A percentile compares a stretch with the other conserved stretches of the same genome.
Evolutionary conservation across 768 basidiomycete species (phyloP).

Genomic region (Lactifluus subvellereus): DNA sequence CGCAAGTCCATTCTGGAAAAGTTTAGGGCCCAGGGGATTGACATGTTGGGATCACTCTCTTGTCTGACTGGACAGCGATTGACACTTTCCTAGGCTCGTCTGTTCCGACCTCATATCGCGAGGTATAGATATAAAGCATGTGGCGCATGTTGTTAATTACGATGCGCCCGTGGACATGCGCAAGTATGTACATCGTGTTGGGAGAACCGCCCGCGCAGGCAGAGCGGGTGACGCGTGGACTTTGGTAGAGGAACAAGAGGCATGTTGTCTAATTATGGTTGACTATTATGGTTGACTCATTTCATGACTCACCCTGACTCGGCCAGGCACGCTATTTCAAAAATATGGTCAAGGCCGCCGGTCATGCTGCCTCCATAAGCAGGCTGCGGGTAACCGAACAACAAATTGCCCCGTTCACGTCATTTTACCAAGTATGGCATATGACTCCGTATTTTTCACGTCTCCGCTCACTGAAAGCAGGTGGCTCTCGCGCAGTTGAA

Average conservation of each 20-base stretch:
- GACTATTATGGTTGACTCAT: not conserved
- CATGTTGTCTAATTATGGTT: slow-evolving; percentile 26
- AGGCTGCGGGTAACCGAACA: slow-evolving; percentile 3
- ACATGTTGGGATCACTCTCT: slow-evolving; percentile 53
- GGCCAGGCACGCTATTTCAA: slow-evolving; percentile 24
- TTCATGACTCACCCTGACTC: not conserved
- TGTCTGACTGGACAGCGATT: slow-evolving; percentile 5
- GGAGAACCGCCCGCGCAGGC: slow-evolving; percentile 92
- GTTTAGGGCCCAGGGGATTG: slow-evolving; percentile 75
- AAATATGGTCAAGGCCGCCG: slow-evolving; percentile 22
- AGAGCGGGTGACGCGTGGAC: slow-evolving; percentile 88
- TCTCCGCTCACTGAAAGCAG: slow-evolving; percentile 4
- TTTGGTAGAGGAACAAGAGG: slow-evolving; percentile 92
- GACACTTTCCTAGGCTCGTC: slow-evolving; percentile 54
- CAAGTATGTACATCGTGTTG: slow-evolving; percentile 97
- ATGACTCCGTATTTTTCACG: not conserved
- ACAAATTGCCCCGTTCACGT: slow-evolving; percentile 12
- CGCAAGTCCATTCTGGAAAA: slow-evolving; percentile 71
- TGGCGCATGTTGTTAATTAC: slow-evolving; percentile 91
- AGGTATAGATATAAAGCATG: slow-evolving; percentile 90
- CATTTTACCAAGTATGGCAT: slow-evolving; percentile 20
- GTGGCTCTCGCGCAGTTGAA: slow-evolving; percentile 18
- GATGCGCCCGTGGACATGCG: slow-evolving; percentile 96
- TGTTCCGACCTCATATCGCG: slow-evolving; percentile 95
- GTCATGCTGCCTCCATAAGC: slow-evolving; percentile 3